These are phyloP conservation scores for Debaryomyces singareniensis DNA, from an alignment of 1,139 yeast species.

Conservation along the genomic window DNA sequence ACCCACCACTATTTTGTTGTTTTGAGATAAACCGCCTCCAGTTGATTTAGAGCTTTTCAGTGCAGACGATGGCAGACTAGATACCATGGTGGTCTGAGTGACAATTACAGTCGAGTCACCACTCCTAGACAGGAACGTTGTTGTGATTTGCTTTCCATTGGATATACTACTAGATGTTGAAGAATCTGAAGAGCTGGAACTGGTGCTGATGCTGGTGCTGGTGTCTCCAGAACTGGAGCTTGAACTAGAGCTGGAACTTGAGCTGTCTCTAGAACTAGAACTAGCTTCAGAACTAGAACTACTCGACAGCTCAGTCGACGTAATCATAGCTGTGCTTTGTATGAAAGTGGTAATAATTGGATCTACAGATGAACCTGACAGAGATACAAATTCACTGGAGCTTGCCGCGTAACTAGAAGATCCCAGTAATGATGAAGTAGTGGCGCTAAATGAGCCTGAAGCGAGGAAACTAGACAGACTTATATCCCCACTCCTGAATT, in stretches of 20 bases:
- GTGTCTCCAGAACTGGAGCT: constrained; percentile 4
- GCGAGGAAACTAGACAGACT: too few relatives aligned
- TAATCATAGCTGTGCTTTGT: neutral
- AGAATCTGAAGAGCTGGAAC: constrained; percentile 1
- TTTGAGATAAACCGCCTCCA: constrained; percentile 31
- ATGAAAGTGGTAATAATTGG: too few relatives aligned
- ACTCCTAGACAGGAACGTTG: constrained; percentile 28
- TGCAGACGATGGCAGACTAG: constrained; percentile 22
- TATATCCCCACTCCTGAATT: too few relatives aligned
- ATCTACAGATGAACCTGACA: too few relatives aligned
- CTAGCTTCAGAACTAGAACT: neutral
- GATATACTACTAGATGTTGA: neutral
- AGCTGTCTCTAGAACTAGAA: neutral
- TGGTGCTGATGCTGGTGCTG: constrained; percentile 1
- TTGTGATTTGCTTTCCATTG: constrained; percentile 6
- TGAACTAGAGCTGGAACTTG: constrained; percentile 8
- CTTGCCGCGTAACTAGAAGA: too few relatives aligned
- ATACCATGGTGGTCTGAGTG: constrained; percentile 29
- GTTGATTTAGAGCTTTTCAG: constrained; percentile 10
- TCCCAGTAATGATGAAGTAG: too few relatives aligned
- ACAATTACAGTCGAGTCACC: constrained; percentile 34
- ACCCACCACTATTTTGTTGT: constrained; percentile 44
- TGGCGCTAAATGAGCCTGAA: too few relatives aligned
- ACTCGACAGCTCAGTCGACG: neutral
- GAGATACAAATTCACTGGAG: too few relatives aligned